Percentiles rank a stretch among this genome's conserved stretches.
These are phyloP conservation scores for Cyclocybe cylindracea DNA, from an alignment of 768 basidiomycete genomes.

Conservation along the genomic window DNA sequence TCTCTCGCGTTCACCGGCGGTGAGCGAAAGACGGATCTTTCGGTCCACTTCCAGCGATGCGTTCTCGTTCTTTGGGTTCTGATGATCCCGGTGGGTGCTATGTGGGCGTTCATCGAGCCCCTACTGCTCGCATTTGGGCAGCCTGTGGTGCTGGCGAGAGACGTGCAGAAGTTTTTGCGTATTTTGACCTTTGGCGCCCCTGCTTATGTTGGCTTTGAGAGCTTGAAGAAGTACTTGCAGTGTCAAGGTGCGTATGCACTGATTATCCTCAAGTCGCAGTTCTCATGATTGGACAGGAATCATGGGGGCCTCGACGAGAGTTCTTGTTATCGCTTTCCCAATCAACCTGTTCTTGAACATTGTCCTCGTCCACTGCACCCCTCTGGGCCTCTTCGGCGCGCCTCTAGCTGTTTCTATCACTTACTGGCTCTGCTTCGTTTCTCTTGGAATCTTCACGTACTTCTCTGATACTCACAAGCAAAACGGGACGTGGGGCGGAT, in stretches of 20 bases:
- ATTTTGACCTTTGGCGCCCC: conserved; percentile 66
- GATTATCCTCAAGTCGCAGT: background rate
- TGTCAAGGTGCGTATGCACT: conserved; percentile 58
- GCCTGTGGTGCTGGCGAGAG: conserved; percentile 52
- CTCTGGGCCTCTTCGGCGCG: conserved; percentile 64
- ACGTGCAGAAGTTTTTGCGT: conserved; percentile 68
- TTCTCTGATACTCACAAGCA: conserved; percentile 51
- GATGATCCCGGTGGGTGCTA: conserved; percentile 58
- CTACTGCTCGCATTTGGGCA: conserved; percentile 67
- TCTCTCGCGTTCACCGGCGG: conserved; percentile 78
- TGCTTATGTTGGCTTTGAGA: conserved; percentile 75
- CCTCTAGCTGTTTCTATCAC: conserved; percentile 68
- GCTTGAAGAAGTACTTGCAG: conserved; percentile 77
- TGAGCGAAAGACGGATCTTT: conserved; percentile 56
- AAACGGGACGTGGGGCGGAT: conserved; percentile 68
- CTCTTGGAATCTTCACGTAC: conserved; percentile 50
- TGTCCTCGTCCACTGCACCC: conserved; percentile 59
- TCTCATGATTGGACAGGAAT: conserved; percentile 51
- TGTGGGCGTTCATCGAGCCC: conserved; percentile 69
- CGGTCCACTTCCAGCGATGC: conserved; percentile 72
- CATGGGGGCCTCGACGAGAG: conserved; percentile 68
- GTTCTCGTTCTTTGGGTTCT: conserved; percentile 65
- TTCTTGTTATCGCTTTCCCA: conserved; percentile 64
- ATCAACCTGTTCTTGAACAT: conserved; percentile 65
- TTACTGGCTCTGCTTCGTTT: conserved; percentile 67